Conservation (phyloP, 495 filamentous ascomycete species). For the Trichoderma gamsii region DNA sequence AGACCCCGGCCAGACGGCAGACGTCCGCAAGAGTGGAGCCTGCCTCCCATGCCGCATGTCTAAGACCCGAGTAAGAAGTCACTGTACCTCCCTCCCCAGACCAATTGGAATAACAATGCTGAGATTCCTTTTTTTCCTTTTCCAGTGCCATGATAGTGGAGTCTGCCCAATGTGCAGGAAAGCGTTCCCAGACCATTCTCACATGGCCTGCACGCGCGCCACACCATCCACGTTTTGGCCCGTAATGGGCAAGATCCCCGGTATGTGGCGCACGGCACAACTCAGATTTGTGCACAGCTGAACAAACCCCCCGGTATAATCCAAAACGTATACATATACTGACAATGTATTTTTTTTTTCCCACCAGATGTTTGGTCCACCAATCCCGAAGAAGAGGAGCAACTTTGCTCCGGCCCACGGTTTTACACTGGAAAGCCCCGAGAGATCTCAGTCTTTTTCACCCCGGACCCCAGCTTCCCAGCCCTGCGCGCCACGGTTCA, state of each 20-base stretch:
- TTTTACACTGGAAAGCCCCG: conserved; percentile 13
- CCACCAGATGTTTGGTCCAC: conserved; percentile 14
- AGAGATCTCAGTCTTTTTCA: conserved; percentile 14
- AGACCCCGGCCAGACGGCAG: conserved; percentile 16
- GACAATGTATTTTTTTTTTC: background rate
- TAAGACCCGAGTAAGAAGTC: conserved; percentile 15
- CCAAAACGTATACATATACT: background rate
- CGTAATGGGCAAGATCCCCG: conserved; percentile 14
- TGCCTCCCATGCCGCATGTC: conserved; percentile 17
- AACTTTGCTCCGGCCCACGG: conserved; percentile 11
- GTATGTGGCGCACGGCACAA: conserved; percentile 12
- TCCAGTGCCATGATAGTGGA: conserved; percentile 15
- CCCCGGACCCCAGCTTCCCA: conserved; percentile 11
- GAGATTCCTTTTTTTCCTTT: background rate
- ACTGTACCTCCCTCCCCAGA: conserved; percentile 13
- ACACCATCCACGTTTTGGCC: conserved; percentile 14
- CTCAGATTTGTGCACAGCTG: background rate
- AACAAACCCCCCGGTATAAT: background rate
- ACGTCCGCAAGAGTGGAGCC: conserved; percentile 17
- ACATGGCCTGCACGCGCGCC: conserved; percentile 15
- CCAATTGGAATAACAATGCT: background rate
- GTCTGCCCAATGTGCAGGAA: conserved; percentile 16
- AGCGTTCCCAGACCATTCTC: conserved; percentile 17
- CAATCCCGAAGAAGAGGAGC: conserved; percentile 13
- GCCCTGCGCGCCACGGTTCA: conserved; percentile 10